A percentile compares a stretch with the other conserved stretches of the same genome.
These are phyloP conservation scores for Berberis thunbergii DNA, from an alignment of 164 flowering plant species.

Conservation along the genomic window DNA sequence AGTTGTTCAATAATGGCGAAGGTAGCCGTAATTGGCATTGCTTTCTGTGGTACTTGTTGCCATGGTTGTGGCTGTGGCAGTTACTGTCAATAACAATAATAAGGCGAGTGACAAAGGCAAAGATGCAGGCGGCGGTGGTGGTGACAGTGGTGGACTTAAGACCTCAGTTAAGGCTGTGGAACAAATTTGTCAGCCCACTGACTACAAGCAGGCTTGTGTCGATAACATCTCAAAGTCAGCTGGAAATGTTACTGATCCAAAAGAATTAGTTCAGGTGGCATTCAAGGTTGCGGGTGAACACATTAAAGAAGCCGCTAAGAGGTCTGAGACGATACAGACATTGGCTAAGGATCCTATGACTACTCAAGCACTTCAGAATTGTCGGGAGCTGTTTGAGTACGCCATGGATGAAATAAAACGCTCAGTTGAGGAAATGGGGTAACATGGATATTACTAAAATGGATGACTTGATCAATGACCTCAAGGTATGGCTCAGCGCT, in stretches of 20 bases:
- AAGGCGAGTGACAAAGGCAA: no score
- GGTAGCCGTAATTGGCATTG: conserved; percentile 26
- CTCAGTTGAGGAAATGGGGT: conserved; percentile 15
- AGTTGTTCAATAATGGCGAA: conserved; percentile 21
- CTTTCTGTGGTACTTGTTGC: conserved; percentile 45
- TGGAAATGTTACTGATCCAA: conserved; percentile 42
- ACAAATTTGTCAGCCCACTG: conserved; percentile 49
- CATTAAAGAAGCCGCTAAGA: conserved; percentile 22
- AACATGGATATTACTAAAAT: conserved; percentile 19
- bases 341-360: conserved; percentile 44
- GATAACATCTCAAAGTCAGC: conserved; percentile 25
- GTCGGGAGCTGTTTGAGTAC: conserved; percentile 31
- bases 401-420: conserved; percentile 32
- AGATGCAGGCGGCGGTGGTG: background rate
- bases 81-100: conserved; percentile 14
- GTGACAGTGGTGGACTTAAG: conserved; percentile 1
- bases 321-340: conserved; percentile 24
- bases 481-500: conserved; percentile 69
- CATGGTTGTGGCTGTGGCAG: conserved; percentile 45
- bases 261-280: conserved; percentile 38
- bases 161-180: conserved; percentile 40
- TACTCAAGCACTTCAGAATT: conserved; percentile 22
- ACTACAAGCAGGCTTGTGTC: conserved; percentile 42
- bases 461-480: conserved; percentile 31
- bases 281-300: conserved; percentile 33